These are phyloP conservation scores for Candolleomyces eurysporus DNA, from an alignment of 768 basidiomycete species.

Conservation along the genomic window DNA sequence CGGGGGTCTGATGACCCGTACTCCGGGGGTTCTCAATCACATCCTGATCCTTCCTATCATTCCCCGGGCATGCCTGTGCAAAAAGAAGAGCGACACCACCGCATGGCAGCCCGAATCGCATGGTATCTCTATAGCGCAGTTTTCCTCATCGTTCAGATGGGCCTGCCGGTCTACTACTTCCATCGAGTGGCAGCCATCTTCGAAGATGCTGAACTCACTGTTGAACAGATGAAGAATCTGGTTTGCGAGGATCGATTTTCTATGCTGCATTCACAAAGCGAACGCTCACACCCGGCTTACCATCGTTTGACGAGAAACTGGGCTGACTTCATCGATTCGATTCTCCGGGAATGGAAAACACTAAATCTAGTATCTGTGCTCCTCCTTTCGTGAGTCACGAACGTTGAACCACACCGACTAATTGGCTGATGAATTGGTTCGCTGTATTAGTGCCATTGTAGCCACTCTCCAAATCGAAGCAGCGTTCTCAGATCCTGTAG, in stretches of 20 bases:
- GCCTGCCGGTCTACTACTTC: conserved; percentile 65
- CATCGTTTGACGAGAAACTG: conserved; percentile 22
- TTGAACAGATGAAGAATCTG: background rate
- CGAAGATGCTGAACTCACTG: conserved; percentile 21
- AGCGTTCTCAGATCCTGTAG: conserved; percentile 52
- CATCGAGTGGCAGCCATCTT: conserved; percentile 64
- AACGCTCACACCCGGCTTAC: background rate
- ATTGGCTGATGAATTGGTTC: too few relatives aligned
- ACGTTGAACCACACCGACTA: too few relatives aligned
- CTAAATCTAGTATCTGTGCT: conserved; percentile 34
- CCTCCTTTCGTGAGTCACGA: conserved; percentile 25
- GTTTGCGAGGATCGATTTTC: conserved; percentile 15
- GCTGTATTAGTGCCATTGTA: conserved; percentile 27
- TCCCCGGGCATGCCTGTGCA: too few relatives aligned
- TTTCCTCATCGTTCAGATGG: conserved; percentile 34
- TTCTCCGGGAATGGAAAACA: conserved; percentile 35
- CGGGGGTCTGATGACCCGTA: too few relatives aligned
- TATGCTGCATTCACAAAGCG: conserved; percentile 9
- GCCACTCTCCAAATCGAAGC: conserved; percentile 32
- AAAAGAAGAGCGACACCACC: too few relatives aligned
- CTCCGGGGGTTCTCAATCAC: too few relatives aligned
- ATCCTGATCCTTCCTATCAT: too few relatives aligned
- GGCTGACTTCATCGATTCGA: conserved; percentile 27
- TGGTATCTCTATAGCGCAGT: too few relatives aligned
- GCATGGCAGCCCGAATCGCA: too few relatives aligned